Evolutionary conservation across 2,329 filamentous ascomycete species (phyloP).

Genomic region (Seiridium unicorne): DNA sequence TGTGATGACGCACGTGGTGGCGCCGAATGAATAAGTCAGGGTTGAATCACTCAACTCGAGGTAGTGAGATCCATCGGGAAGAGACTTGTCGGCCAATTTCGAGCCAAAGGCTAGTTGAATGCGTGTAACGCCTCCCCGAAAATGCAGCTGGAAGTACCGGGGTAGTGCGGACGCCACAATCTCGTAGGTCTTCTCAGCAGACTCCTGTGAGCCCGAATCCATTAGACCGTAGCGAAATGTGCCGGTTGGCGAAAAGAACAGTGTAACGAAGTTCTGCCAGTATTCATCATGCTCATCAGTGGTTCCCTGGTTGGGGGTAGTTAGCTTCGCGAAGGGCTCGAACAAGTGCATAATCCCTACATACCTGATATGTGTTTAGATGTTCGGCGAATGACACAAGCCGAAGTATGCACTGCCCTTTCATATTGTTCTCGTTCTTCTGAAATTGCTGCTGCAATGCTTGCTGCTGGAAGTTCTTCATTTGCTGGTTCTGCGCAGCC

Average conservation of each 20-base stretch:
- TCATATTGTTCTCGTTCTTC: constrained; percentile 50
- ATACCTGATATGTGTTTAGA: constrained; percentile 55
- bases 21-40: constrained; percentile 86
- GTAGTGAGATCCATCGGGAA: constrained; percentile 65
- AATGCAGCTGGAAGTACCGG: constrained; percentile 87
- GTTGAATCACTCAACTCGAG: constrained; percentile 76
- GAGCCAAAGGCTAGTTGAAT: constrained; percentile 85
- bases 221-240: constrained; percentile 73
- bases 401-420: constrained; percentile 57
- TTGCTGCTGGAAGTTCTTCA: constrained; percentile 29
- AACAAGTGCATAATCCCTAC: constrained; percentile 18
- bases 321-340: background rate
- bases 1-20: constrained; percentile 72
- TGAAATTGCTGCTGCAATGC: constrained; percentile 40
- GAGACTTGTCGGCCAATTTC: constrained; percentile 50
- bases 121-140: constrained; percentile 79
- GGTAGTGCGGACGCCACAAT: constrained; percentile 79
- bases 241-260: constrained; percentile 77
- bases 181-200: constrained; percentile 78
- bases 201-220: constrained; percentile 46
- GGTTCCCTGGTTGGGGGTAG: background rate
- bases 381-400: constrained; percentile 63
- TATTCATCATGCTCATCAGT: constrained; percentile 58
- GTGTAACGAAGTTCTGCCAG: constrained; percentile 77
- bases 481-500: constrained; percentile 28